Evolutionary conservation across 1,284 basidiomycete genomes (phyloP).

Genomic region (Marasmius tenuissimus): DNA sequence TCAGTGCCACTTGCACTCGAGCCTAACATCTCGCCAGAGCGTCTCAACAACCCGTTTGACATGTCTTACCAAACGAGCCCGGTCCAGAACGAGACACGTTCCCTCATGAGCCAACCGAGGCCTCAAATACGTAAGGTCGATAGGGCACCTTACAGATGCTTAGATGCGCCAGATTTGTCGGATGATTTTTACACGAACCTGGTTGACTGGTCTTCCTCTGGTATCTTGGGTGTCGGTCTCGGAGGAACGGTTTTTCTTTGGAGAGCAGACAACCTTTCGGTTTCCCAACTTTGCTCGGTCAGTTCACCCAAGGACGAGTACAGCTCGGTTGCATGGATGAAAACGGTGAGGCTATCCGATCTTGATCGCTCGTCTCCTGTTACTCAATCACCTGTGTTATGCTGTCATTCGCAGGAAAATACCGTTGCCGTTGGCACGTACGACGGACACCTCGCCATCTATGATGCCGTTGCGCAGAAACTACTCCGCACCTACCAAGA

Average conservation of each 20-base stretch:
- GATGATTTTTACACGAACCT: constrained; percentile 99
- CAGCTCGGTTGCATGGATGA: constrained; percentile 89
- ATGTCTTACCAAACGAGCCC: constrained; percentile 1
- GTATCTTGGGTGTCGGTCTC: constrained; percentile 91
- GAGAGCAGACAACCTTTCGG: constrained; percentile 90
- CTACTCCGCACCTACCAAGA: constrained; percentile 52
- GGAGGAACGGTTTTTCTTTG: constrained; percentile 93
- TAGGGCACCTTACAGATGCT: constrained; percentile 95
- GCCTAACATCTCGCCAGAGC: not conserved
- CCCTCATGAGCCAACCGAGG: not conserved
- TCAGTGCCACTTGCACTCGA: not conserved
- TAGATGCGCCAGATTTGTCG: constrained; percentile 94
- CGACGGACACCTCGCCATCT: constrained; percentile 43
- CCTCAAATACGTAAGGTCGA: constrained; percentile 69
- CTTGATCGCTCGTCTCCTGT: not conserved
- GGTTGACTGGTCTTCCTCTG: constrained; percentile 98
- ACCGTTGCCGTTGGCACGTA: constrained; percentile 89
- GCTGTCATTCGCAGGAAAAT: not conserved
- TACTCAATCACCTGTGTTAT: not conserved
- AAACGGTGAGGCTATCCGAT: constrained; percentile 68
- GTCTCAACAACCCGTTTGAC: constrained; percentile 1
- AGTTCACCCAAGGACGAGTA: constrained; percentile 61
- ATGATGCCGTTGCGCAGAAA: not conserved
- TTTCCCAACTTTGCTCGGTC: constrained; percentile 90
- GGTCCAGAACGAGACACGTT: not conserved